Base-by-base conservation (phyloP, 2,329 filamentous ascomycete genomes). In the Trichoderma sp. region DNA sequence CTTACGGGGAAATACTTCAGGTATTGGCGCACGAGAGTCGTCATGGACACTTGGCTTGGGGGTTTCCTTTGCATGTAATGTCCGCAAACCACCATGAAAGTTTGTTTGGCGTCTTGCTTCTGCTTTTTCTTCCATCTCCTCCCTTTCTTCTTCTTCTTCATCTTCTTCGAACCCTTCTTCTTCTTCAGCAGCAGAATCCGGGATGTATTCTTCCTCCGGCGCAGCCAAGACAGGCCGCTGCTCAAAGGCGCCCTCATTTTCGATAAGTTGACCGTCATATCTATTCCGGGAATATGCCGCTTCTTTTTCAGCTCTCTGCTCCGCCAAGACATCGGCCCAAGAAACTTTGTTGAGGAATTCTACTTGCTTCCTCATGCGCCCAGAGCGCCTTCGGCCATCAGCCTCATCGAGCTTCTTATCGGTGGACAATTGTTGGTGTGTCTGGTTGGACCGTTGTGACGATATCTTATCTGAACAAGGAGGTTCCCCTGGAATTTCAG, bases 341-440 rank as follows among this genome's bases (percentile, higher is more conserved):
- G 76, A 74, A 14, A 78, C 71, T 58, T 76, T 77, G 43, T 75
- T 76, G 68, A 75, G 71, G 47, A 77, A 78, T 47, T 77, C 75
- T 19, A 71, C 72, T 67, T 76, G 74, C 55, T 75, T 79, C 33
- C 75, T 74, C 16, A 70, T 72, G 40, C 77, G 74, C 6, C 74
- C 74, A 49, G 76, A 77, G 16, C 73, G 73, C 62, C 76, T 73
- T 27, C 72, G 71, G 1, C 65, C 65, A 27, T 33, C 57, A 31
- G 31, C 7, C n/a, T 71, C 70, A 58, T 58, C 67, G 13, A 62
- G 55, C 40, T 63, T 74, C 71, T 71, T 29, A 35, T 27, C 21
- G 3, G 21, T 16, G 14, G 60, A 19, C 63, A 40, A 19, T 19
- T 47, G 57, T 24, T 29, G 40, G 11, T 19, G 19, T 2, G 35